phyloP scores from a whole-genome alignment of 2,329 filamentous ascomycete genomes.

The Sporothrix humicola region DNA sequence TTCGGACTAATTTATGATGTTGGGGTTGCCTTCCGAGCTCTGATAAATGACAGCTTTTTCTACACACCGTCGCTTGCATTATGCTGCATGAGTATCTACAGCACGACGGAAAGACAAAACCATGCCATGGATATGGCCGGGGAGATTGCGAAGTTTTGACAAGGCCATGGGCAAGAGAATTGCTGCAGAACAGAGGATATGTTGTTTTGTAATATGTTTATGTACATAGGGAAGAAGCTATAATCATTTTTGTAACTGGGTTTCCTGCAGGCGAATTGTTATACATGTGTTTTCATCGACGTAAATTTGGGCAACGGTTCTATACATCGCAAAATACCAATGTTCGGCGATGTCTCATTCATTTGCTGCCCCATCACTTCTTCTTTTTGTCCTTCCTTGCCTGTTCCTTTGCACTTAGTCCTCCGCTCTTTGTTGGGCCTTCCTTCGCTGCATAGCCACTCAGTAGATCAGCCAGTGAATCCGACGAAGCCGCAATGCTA shows the following conservation, averaged over 20 bases:
- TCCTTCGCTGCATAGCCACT: conserved; percentile 55
- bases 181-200: neutral
- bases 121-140: no score
- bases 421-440: conserved; percentile 47
- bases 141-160: no score
- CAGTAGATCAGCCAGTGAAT: conserved; percentile 58
- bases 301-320: neutral
- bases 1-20: conserved; percentile 54
- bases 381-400: conserved; percentile 52
- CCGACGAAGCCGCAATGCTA: conserved; percentile 40
- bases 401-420: conserved; percentile 49
- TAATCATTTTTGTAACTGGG: neutral
- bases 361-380: conserved; percentile 33
- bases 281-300: conserved; percentile 4
- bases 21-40: conserved; percentile 26
- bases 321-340: neutral
- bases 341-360: neutral
- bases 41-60: neutral
- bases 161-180: conserved; percentile 2
- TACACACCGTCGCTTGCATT: no score
- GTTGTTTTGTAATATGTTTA: conserved; percentile 34
- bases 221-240: conserved; percentile 40
- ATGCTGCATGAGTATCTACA: no score
- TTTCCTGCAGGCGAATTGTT: conserved; percentile 5
- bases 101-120: neutral